Evolutionary conservation across 228 moss, liverwort and hornwort genomes (phyloP).

Genomic region (Sphagnum fallax): DNA sequence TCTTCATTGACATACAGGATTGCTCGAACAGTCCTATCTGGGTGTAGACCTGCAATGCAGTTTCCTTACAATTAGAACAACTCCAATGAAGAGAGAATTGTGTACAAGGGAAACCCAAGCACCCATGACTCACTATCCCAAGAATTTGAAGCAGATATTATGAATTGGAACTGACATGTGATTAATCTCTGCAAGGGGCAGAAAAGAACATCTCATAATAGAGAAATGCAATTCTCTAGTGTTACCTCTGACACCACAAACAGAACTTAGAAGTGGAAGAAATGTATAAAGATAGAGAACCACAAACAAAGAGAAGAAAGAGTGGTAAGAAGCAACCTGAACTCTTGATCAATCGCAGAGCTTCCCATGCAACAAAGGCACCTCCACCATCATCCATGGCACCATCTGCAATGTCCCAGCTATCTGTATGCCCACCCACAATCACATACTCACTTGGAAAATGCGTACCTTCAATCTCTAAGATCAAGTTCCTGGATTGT

Average conservation of each 20-base stretch:
- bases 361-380: conserved; percentile 75
- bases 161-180: too few species aligned
- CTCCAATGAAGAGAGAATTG: not conserved
- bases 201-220: too few species aligned
- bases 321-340: not conserved
- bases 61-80: not conserved
- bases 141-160: too few species aligned
- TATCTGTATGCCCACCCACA: conserved; percentile 79
- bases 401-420: conserved; percentile 88
- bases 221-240: too few species aligned
- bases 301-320: not conserved
- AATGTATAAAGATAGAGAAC: not conserved
- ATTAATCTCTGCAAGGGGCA: too few species aligned
- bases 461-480: conserved; percentile 55
- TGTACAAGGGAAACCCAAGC: not conserved
- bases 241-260: too few species aligned
- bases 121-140: too few species aligned
- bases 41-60: conserved; percentile 24
- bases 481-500: conserved; percentile 60
- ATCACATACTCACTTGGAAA: conserved; percentile 65
- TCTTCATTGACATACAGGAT: conserved; percentile 85
- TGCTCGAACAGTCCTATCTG: conserved; percentile 64
- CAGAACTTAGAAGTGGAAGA: not conserved
- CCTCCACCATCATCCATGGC: conserved; percentile 97
- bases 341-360: conserved; percentile 25